Base-by-base conservation (phyloP, 495 filamentous ascomycete species). In the Pyrenula aspistea region DNA sequence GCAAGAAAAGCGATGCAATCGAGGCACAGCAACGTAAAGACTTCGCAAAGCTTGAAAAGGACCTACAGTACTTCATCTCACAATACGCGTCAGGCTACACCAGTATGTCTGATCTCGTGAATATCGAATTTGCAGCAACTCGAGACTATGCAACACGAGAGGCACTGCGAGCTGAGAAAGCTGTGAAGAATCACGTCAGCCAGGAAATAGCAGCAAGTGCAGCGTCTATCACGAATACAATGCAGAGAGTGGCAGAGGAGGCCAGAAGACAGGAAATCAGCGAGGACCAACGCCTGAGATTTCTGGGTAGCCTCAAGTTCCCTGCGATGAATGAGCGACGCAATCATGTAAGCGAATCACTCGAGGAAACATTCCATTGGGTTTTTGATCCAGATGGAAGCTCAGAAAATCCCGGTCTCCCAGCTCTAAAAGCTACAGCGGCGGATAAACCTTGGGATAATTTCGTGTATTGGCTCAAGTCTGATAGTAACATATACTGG, bases 401-500 rank as follows among this genome's bases (percentile, higher is more conserved):
- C n/a, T 42, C 15, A 15, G 15, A 4, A 15, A 42, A 42, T 42
- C 31, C 15, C 8, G 15, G 31, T 42, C 31, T 42, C 31, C 8
- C 15, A 42, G 31, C 31, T 42, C 8, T 4, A 42, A 42, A 8
- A 4, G 4, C 15, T 42, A 4, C 31, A 42, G 15, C 31, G 15
- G 15, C 31, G 31, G 4, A 15, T 15, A 42, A 42, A n/a, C n/a
- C n/a, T n/a, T 42, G 31, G 31, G 31, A 42, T 15, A 42, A 42
- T 15, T 42, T 42, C 15, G 31, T 42, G 4, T 15, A 42, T 15
- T 42, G 31, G 31, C 31, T 42, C 31, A 4, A 15, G 15, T 42
- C 31, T 42, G 31, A 42, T 2, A n/a, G 57, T 19, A 61, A 61
- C 8, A 25, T 69, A 0, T 77, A 70, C 59, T 75, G 72, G 70